phyloP scores from a whole-genome alignment of 192 early-diverging fungal species.

The Coemansia sp. region DNA sequence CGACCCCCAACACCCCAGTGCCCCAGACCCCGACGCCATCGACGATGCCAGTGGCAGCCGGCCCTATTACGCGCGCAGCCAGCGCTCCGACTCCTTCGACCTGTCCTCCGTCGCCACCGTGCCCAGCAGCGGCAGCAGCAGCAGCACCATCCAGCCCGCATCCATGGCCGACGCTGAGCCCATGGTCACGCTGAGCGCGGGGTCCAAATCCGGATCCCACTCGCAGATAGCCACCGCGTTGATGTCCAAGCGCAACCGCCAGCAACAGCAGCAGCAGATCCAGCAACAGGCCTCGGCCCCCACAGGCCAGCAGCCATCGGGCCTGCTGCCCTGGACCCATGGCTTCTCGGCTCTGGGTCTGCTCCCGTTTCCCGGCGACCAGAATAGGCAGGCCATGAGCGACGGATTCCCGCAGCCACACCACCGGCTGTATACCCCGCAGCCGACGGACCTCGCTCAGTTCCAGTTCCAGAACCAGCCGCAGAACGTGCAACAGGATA shows the following conservation, averaged over 20 bases:
- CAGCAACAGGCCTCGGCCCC: slow-evolving; percentile 5
- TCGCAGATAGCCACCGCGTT: slow-evolving; percentile 45
- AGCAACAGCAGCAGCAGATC: slow-evolving; percentile 18
- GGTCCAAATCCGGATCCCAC: slow-evolving; percentile 25
- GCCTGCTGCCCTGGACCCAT: slow-evolving; percentile 23
- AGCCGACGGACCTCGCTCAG: slow-evolving; percentile 36
- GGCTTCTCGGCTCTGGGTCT: slow-evolving; percentile 23
- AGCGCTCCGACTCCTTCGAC: slow-evolving; percentile 43
- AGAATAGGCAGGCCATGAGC: slow-evolving; percentile 10
- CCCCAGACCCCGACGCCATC: neutral
- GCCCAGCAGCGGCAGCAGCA: slow-evolving; percentile 2
- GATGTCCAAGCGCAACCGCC: slow-evolving; percentile 23
- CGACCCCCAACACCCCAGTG: no score
- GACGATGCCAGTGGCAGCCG: neutral
- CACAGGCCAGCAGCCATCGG: slow-evolving; percentile 1
- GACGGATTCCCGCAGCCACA: slow-evolving; percentile 10
- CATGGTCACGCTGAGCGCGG: neutral
- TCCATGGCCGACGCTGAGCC: neutral
- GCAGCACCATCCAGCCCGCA: neutral
- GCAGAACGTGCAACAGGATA: neutral
- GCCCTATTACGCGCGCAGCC: slow-evolving; percentile 14
- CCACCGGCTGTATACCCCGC: slow-evolving; percentile 30
- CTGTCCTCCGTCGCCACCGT: slow-evolving; percentile 42
- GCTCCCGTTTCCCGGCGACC: slow-evolving; percentile 5
- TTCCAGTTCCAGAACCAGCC: slow-evolving; percentile 18